Evolutionary conservation across 306 rosid species (phyloP).

Genomic region (Phaseolus lunatus): DNA sequence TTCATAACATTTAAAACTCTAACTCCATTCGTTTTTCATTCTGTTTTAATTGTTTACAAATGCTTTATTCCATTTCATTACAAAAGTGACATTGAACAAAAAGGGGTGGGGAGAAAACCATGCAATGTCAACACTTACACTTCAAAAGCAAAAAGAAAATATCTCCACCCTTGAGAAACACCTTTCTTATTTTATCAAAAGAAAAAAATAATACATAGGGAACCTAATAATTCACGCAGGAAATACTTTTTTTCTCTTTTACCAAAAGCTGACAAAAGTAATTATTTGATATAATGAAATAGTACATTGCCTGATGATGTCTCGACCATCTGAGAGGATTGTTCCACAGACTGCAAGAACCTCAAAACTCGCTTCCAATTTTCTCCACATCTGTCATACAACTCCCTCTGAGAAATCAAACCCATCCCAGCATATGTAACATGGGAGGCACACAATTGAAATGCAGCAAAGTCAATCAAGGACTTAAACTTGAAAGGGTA

Average conservation of each 20-base stretch:
- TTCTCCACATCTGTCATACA: constrained; percentile 74
- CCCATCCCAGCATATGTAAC: constrained; percentile 57
- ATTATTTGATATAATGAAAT: constrained; percentile 50
- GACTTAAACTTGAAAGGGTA: constrained; percentile 74
- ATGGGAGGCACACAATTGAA: constrained; percentile 72
- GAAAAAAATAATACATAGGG: neutral
- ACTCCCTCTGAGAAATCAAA: constrained; percentile 61
- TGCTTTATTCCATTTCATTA: neutral
- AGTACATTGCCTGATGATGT: constrained; percentile 97
- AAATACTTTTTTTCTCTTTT: neutral
- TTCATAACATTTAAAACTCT: constrained; percentile 4
- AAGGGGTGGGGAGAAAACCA: neutral
- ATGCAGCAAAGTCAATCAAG: constrained; percentile 76
- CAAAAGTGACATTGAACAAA: neutral
- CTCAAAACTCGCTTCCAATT: constrained; percentile 91
- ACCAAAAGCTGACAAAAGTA: constrained; percentile 40
- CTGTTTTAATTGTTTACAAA: neutral
- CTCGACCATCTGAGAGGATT: constrained; percentile 74
- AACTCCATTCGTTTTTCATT: neutral
- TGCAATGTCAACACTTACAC: neutral
- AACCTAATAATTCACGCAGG: constrained; percentile 25
- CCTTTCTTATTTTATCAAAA: constrained; percentile 1
- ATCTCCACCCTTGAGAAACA: neutral
- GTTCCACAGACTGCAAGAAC: constrained; percentile 88
- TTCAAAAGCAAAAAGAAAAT: neutral